Evolutionary conservation across 805 yeast genomes (phyloP).

Genomic region (Scheffersomyces stipitis): DNA sequence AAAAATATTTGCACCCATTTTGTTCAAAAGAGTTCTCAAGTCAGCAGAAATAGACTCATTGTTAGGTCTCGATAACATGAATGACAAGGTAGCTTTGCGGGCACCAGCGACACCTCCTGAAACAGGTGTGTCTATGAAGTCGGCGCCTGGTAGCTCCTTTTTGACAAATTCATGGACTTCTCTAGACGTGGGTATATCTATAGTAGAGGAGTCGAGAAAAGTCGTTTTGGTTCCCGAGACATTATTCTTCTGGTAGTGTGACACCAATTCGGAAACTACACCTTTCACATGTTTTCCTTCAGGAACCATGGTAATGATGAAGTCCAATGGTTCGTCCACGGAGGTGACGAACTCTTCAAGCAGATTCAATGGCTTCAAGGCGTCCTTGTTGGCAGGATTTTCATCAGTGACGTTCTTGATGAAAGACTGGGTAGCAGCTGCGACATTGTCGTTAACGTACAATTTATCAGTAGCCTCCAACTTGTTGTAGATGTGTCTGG

Average conservation of each 20-base stretch:
- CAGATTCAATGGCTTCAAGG: slow-evolving; percentile 17
- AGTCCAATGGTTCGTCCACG: slow-evolving; percentile 37
- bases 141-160: slow-evolving; percentile 31
- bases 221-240: slow-evolving; percentile 19
- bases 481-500: slow-evolving; percentile 44
- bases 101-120: slow-evolving; percentile 60
- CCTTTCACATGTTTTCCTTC: slow-evolving; percentile 50
- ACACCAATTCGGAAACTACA: slow-evolving; percentile 39
- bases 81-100: slow-evolving; percentile 48
- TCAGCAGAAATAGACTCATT: slow-evolving; percentile 27
- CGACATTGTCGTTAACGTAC: slow-evolving; percentile 44
- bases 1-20: slow-evolving; percentile 50
- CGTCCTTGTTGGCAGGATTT: slow-evolving; percentile 21
- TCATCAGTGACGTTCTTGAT: slow-evolving; percentile 19
- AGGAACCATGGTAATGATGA: slow-evolving; percentile 53
- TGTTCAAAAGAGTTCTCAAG: slow-evolving; percentile 29
- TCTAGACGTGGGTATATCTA: slow-evolving; percentile 48
- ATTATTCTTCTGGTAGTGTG: slow-evolving; percentile 20
- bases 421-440: slow-evolving; percentile 25
- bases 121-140: slow-evolving; percentile 55
- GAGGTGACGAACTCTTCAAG: slow-evolving; percentile 26
- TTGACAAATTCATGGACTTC: slow-evolving; percentile 37
- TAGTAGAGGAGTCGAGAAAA: slow-evolving; percentile 52
- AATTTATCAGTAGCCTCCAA: slow-evolving; percentile 38
- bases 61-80: slow-evolving; percentile 47